Base-by-base conservation (phyloP, 169 alveolate genomes). In the Eimeria zaria region DNA sequence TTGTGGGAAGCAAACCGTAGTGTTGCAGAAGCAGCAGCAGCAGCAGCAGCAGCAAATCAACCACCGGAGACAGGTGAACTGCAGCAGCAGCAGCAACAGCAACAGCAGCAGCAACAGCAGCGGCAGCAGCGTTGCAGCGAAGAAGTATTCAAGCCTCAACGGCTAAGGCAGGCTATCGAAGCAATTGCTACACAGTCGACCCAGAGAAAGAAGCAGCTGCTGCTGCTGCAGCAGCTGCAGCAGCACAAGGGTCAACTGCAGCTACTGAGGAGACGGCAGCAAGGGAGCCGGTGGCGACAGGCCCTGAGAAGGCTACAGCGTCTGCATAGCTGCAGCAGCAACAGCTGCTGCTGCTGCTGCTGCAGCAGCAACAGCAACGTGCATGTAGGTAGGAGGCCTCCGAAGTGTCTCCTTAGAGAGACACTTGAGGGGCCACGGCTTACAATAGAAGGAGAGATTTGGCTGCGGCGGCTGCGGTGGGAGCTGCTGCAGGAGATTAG, bases 391-490 rank as follows among this genome's bases (percentile, higher is more conserved):
- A 69, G 30, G 80, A 36, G 74, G 74, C 80, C 80, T 5, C 80
- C 80, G 6, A 36, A 30, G 80, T 69, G 80, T 69, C 46, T 69
- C 51, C 80, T 69, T 0, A 69, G 51, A 20, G 80, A 36, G n/a
- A 69, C 46, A 33, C 22, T 27, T 11, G 80, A n/a, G 46, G 80
- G 80, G 46, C 80, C 80, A 0, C 80, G 30, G 14, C 12, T 69
- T 11, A 9, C 80, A 14, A 7, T 69, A 30, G 80, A 69, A 20
- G 80, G 80, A 69, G 80, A 69, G 46, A n/a, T 69, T 69, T 69
- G 80, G 80, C 80, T 69, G 80, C 46, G 80, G 80, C 80, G 80
- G 80, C 80, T 69, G 80, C 80, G 20, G n/a, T 69, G 80, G 80
- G 80, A 69, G 80, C 20, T 69, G 80, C 39, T 0, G 39, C 44